phyloP scores from a whole-genome alignment of 768 basidiomycete species.

The Tylopilus rubrobrunneus region DNA sequence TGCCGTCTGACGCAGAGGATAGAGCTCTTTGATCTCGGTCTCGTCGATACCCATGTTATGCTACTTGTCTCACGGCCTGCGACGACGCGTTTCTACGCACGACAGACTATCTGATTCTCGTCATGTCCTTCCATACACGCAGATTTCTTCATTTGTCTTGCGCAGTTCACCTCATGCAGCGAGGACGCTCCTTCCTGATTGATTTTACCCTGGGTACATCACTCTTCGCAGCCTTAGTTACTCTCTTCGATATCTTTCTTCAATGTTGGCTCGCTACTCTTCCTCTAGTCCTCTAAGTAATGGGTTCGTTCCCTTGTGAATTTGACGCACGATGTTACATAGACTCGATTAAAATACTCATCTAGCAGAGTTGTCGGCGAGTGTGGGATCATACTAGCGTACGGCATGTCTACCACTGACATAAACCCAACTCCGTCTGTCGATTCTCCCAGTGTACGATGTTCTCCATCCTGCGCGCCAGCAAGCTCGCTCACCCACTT shows the following conservation, averaged over 20 bases:
- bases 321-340: conserved; percentile 10
- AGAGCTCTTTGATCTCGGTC: conserved; percentile 16
- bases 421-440: no score
- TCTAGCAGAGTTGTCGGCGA: conserved; percentile 4
- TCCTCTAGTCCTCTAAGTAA: conserved; percentile 23
- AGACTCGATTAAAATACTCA: conserved; percentile 15
- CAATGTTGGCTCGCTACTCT: conserved; percentile 18
- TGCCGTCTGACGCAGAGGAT: conserved; percentile 22
- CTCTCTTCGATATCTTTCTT: conserved; percentile 2
- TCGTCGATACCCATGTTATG: conserved; percentile 33
- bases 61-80: conserved; percentile 34
- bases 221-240: conserved; percentile 15
- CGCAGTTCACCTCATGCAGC: conserved; percentile 19
- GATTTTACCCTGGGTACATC: conserved; percentile 13
- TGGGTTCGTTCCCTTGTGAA: conserved; percentile 22
- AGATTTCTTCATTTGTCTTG: conserved; percentile 20
- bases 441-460: background rate
- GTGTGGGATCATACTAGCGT: no score
- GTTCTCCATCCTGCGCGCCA: conserved; percentile 32
- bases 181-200: conserved; percentile 12
- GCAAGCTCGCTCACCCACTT: conserved; percentile 21
- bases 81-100: conserved; percentile 31
- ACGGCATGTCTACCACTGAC: no score
- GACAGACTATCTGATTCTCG: conserved; percentile 35
- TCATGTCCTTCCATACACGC: conserved; percentile 19